Evolutionary conservation across 495 filamentous ascomycete species (phyloP).

Genomic region (Thermochaetoides thermophila): DNA sequence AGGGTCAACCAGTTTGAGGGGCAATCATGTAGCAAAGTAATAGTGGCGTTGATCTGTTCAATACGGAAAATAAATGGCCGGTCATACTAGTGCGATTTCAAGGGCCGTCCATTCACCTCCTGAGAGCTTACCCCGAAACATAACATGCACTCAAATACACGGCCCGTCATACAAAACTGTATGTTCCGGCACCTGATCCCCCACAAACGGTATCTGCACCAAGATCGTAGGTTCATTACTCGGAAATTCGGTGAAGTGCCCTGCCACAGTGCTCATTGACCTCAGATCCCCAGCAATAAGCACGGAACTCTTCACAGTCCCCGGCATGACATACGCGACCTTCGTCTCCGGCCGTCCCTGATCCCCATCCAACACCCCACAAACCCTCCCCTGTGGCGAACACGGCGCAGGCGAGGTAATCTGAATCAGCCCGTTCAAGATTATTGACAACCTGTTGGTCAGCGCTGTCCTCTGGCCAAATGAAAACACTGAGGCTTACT

Average conservation of each 20-base stretch:
- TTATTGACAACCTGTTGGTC: constrained; percentile 10
- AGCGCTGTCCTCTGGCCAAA: background rate
- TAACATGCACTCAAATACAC: constrained; percentile 4
- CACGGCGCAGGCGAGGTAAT: constrained; percentile 16
- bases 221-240: constrained; percentile 17
- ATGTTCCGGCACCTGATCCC: constrained; percentile 11
- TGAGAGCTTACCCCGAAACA: background rate
- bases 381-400: background rate
- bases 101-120: too few relatives aligned
- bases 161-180: constrained; percentile 12
- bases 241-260: constrained; percentile 18
- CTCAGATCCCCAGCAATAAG: constrained; percentile 17
- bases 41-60: too few relatives aligned
- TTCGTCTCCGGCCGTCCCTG: constrained; percentile 6
- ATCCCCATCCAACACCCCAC: background rate
- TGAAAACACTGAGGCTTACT: constrained; percentile 5
- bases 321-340: constrained; percentile 15
- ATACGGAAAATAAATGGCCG: too few relatives aligned
- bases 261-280: constrained; percentile 11
- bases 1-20: too few relatives aligned
- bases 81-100: too few relatives aligned
- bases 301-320: constrained; percentile 11
- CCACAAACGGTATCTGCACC: constrained; percentile 15
- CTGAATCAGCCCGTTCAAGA: constrained; percentile 16
- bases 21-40: too few relatives aligned